A percentile compares a stretch with the other conserved stretches of the same genome.
These are phyloP conservation scores for Fusarium austroafricanum DNA, from an alignment of 2,329 filamentous ascomycete species.

Conservation along the genomic window DNA sequence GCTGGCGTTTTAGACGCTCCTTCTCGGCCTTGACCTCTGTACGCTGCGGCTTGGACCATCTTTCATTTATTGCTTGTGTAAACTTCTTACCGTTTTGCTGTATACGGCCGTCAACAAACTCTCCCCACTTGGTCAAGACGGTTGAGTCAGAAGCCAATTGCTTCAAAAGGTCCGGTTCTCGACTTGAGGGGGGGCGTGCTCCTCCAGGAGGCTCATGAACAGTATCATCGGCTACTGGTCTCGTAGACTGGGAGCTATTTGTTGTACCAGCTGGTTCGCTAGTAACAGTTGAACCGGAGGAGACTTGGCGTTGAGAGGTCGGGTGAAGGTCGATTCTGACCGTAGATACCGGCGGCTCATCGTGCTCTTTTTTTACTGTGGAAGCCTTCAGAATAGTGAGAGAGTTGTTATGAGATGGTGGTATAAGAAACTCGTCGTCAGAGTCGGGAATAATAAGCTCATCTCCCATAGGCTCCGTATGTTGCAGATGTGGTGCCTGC, in stretches of 20 bases:
- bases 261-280: neutral
- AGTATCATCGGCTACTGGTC: constrained; percentile 12
- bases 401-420: constrained; percentile 44
- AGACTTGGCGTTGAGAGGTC: constrained; percentile 26
- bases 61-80: constrained; percentile 59
- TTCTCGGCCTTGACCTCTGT: constrained; percentile 63
- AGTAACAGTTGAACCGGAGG: constrained; percentile 17
- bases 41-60: constrained; percentile 59
- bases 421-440: constrained; percentile 64
- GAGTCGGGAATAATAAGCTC: constrained; percentile 65
- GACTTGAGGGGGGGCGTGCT: constrained; percentile 2
- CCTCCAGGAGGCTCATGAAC: neutral
- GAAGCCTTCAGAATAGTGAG: constrained; percentile 20
- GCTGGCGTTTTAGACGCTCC: constrained; percentile 59
- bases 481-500: neutral
- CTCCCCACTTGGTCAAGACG: constrained; percentile 52
- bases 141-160: constrained; percentile 48
- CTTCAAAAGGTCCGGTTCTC: constrained; percentile 42
- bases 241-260: constrained; percentile 22
- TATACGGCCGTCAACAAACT: constrained; percentile 56
- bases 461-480: constrained; percentile 23
- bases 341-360: neutral
- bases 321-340: constrained; percentile 4
- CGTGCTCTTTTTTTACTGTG: neutral
- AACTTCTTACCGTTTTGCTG: constrained; percentile 62